Conservation (phyloP, 441 rosid species). For the Gossypium davidsonii region DNA sequence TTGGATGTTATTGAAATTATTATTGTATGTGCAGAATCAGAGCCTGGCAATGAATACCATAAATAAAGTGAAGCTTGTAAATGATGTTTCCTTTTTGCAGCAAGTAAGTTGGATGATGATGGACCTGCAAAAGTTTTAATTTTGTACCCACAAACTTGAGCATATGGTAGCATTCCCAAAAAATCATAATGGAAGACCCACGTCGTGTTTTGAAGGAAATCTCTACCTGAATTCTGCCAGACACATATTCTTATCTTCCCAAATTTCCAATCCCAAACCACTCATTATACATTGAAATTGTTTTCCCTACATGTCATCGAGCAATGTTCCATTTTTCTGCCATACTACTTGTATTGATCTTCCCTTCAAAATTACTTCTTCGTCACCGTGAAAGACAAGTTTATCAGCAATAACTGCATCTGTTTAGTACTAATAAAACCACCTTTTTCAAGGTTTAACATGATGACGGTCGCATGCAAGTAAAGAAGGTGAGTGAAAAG, state of each 20-base stretch:
- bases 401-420: not conserved
- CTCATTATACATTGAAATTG: not conserved
- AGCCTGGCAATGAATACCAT: not conserved
- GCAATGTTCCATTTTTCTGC: not conserved
- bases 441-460: not conserved
- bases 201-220: not conserved
- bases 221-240: not conserved
- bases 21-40: not conserved
- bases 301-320: not conserved
- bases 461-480: not conserved
- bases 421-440: not conserved
- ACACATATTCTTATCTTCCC: not conserved
- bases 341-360: too few species aligned
- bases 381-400: too few species aligned
- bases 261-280: not conserved
- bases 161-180: constrained; percentile 3
- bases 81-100: not conserved
- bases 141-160: constrained; percentile 22
- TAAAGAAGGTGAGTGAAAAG: not conserved
- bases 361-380: not conserved
- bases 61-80: not conserved
- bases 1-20: not conserved
- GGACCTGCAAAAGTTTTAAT: not conserved
- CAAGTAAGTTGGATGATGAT: not conserved
- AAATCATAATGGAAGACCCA: not conserved